Percentiles rank a stretch among this genome's conserved stretches.
Evolutionary conservation across 2,329 filamentous ascomycete genomes (phyloP).

Genomic region (Macrophomina pseudophaseolina): DNA sequence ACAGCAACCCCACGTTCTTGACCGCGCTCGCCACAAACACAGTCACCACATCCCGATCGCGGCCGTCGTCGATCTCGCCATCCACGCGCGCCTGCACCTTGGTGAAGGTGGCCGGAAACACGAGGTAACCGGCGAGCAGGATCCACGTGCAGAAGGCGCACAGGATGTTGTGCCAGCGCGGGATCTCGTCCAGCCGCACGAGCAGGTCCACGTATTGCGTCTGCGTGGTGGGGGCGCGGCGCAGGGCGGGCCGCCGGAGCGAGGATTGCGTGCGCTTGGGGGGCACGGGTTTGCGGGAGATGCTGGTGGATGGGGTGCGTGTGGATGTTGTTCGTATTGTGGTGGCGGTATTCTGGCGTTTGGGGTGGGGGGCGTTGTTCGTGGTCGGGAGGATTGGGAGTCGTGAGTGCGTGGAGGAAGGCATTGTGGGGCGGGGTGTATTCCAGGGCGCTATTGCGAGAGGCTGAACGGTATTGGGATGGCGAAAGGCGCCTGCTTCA

Average conservation of each 20-base stretch:
- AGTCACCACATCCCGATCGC: slow-evolving; percentile 31
- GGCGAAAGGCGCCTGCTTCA: too few relatives aligned
- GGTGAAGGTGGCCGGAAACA: slow-evolving; percentile 60
- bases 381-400: not conserved
- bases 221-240: slow-evolving; percentile 2
- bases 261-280: not conserved
- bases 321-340: not conserved
- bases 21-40: slow-evolving; percentile 40
- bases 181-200: slow-evolving; percentile 53
- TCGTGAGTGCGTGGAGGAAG: not conserved
- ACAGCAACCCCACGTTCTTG: slow-evolving; percentile 50
- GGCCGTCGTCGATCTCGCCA: slow-evolving; percentile 35
- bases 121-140: slow-evolving; percentile 59
- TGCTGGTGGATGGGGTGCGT: not conserved
- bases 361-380: not conserved
- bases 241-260: not conserved
- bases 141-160: slow-evolving; percentile 55
- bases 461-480: too few relatives aligned
- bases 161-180: slow-evolving; percentile 54
- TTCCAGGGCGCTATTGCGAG: too few relatives aligned
- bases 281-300: not conserved
- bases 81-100: slow-evolving; percentile 45
- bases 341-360: not conserved
- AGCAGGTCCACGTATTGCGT: slow-evolving; percentile 46
- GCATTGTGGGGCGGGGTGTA: not conserved